These are phyloP conservation scores for Tricholoma flavovirens DNA, from an alignment of 768 basidiomycete genomes.

Conservation along the genomic window DNA sequence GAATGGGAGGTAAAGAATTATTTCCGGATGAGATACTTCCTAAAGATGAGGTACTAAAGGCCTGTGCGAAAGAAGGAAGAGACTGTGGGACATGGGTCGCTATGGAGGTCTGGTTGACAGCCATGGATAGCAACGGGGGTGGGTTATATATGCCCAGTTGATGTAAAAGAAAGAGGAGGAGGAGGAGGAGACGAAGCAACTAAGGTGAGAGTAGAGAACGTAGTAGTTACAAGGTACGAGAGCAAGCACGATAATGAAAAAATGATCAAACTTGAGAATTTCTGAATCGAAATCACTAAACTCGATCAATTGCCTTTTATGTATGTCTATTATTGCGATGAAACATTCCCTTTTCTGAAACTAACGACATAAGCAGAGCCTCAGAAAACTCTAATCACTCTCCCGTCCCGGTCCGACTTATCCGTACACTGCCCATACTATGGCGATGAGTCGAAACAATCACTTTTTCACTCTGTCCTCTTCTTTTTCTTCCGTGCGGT, in stretches of 20 bases:
- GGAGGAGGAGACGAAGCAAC: slow-evolving; percentile 2
- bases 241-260: slow-evolving; percentile 9
- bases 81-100: slow-evolving; percentile 50
- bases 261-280: slow-evolving; percentile 14
- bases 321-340: not conserved
- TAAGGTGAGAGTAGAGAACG: slow-evolving; percentile 3
- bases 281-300: slow-evolving; percentile 16
- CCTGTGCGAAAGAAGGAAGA: slow-evolving; percentile 74
- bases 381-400: not conserved
- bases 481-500: slow-evolving; percentile 56
- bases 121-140: slow-evolving; percentile 27
- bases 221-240: not conserved
- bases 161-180: slow-evolving; percentile 7
- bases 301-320: slow-evolving; percentile 13
- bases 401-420: not conserved
- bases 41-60: slow-evolving; percentile 58
- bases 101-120: slow-evolving; percentile 36
- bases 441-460: too few relatives aligned
- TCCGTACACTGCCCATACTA: too few relatives aligned
- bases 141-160: too few relatives aligned
- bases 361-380: too few relatives aligned
- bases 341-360: not conserved
- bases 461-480: slow-evolving; percentile 25
- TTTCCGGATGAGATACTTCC: slow-evolving; percentile 41
- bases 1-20: slow-evolving; percentile 66